Conservation (phyloP, 2,329 filamentous ascomycete species). For the Trichoderma oligosporum region DNA sequence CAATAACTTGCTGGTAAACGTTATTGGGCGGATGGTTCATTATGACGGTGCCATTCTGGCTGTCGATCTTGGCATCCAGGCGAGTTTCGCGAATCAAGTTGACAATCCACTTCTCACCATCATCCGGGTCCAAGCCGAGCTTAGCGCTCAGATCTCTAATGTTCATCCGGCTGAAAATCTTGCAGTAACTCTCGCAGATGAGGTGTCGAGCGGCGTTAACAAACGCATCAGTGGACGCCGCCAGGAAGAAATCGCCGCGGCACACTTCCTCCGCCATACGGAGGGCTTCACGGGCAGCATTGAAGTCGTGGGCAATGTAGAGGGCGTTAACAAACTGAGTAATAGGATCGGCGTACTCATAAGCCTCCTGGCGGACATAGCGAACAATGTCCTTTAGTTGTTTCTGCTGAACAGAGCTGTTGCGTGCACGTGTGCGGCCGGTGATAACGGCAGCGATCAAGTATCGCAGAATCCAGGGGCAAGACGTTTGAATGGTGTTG, state of each 20-base stretch:
- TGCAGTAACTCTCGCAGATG: constrained; percentile 99
- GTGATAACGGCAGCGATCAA: constrained; percentile 92
- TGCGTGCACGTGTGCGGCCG: constrained; percentile 75
- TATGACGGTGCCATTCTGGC: constrained; percentile 95
- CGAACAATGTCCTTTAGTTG: constrained; percentile 96
- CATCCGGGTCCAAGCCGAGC: constrained; percentile 85
- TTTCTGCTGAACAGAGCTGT: constrained; percentile 88
- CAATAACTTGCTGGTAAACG: constrained; percentile 98
- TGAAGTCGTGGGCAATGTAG: constrained; percentile 82
- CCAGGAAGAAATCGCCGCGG: constrained; percentile 92
- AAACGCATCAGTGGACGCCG: constrained; percentile 77
- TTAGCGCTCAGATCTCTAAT: constrained; percentile 94
- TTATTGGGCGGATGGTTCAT: constrained; percentile 99
- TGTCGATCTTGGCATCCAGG: constrained; percentile 98
- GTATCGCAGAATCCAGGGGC: constrained; percentile 95
- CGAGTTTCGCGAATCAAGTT: constrained; percentile 97
- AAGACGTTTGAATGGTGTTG: constrained; percentile 98
- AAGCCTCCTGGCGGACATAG: constrained; percentile 92
- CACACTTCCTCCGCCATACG: constrained; percentile 85
- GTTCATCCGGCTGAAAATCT: constrained; percentile 98
- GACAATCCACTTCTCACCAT: constrained; percentile 99
- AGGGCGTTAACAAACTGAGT: constrained; percentile 95
- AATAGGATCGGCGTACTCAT: constrained; percentile 95
- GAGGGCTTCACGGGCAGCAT: constrained; percentile 89
- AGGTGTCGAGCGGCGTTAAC: constrained; percentile 92